phyloP scores from a whole-genome alignment of 371 early-diverging fungal genomes.

The Blakeslea trispora region DNA sequence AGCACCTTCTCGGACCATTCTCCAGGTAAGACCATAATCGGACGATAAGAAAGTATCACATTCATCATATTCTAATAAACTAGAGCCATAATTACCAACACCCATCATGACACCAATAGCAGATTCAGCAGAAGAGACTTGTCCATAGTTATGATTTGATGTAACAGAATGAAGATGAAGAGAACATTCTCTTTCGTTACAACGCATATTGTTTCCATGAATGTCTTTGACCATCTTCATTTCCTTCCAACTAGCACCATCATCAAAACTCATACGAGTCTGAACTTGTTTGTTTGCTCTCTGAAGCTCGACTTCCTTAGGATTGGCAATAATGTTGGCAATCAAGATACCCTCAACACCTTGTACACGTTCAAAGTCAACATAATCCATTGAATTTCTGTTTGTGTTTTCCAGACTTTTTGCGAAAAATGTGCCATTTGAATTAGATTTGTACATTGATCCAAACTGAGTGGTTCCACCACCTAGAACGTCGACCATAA shows the following conservation, averaged over 20 bases:
- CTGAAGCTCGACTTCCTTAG: constrained; percentile 51
- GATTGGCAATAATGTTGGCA: constrained; percentile 81
- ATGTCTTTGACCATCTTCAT: constrained; percentile 46
- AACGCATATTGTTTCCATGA: constrained; percentile 38
- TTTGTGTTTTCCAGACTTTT: constrained; percentile 79
- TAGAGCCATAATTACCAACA: constrained; percentile 85
- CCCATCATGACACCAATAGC: constrained; percentile 90
- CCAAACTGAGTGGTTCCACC: constrained; percentile 55
- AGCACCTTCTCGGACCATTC: constrained; percentile 72
- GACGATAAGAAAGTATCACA: constrained; percentile 82
- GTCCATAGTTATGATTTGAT: constrained; percentile 60
- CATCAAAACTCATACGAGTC: constrained; percentile 88
- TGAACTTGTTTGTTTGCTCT: constrained; percentile 63
- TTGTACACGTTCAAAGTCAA: constrained; percentile 90
- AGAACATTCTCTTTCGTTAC: constrained; percentile 61
- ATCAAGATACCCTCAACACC: constrained; percentile 83
- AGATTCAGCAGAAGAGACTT: constrained; percentile 69
- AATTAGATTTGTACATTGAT: constrained; percentile 82
- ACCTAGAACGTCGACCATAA: constrained; percentile 67
- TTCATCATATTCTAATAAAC: constrained; percentile 67
- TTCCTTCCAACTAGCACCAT: constrained; percentile 78
- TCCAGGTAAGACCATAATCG: constrained; percentile 91
- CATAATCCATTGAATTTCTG: constrained; percentile 67
- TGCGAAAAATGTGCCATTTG: constrained; percentile 87
- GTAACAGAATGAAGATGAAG: constrained; percentile 91